Conservation (phyloP, 2,329 filamentous ascomycete genomes). For the Colletotrichum truncatum region DNA sequence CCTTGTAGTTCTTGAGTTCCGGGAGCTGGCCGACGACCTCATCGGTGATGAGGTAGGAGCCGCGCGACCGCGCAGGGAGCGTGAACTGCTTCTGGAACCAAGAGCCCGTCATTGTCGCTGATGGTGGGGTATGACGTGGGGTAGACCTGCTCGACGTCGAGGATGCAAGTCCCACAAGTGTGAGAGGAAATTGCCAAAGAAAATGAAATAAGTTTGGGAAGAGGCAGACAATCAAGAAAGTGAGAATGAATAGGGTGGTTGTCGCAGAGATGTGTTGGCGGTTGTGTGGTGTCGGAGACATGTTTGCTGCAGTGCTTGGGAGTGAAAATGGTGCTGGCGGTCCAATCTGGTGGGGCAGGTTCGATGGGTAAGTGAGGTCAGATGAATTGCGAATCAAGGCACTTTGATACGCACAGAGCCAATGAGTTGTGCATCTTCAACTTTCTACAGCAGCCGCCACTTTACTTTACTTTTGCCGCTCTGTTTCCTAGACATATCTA, state of each 20-base stretch:
- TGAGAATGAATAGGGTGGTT: constrained; percentile 55
- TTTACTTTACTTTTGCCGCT: too few relatives aligned
- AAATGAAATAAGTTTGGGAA: constrained; percentile 64
- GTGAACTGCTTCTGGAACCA: constrained; percentile 90
- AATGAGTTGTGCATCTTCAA: not conserved
- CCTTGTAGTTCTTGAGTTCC: constrained; percentile 84
- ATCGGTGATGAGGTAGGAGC: constrained; percentile 90
- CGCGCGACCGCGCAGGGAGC: constrained; percentile 79
- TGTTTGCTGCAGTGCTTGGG: constrained; percentile 32
- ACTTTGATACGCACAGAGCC: constrained; percentile 2
- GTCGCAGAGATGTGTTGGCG: constrained; percentile 45
- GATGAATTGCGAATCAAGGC: constrained; percentile 22
- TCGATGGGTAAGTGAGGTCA: constrained; percentile 28
- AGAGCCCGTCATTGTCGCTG: constrained; percentile 63
- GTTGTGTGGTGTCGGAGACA: constrained; percentile 49
- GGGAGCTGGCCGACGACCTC: constrained; percentile 76
- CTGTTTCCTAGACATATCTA: too few relatives aligned
- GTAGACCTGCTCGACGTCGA: constrained; percentile 36
- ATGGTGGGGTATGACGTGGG: constrained; percentile 36
- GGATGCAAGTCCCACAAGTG: constrained; percentile 42
- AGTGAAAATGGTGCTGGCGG: constrained; percentile 18
- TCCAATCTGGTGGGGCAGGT: constrained; percentile 29
- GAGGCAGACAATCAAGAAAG: constrained; percentile 59
- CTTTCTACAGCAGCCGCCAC: too few relatives aligned
- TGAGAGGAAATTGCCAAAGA: constrained; percentile 58